Base-by-base conservation (phyloP, 106 monocot species). In the Phalaenopsis aphrodite region DNA sequence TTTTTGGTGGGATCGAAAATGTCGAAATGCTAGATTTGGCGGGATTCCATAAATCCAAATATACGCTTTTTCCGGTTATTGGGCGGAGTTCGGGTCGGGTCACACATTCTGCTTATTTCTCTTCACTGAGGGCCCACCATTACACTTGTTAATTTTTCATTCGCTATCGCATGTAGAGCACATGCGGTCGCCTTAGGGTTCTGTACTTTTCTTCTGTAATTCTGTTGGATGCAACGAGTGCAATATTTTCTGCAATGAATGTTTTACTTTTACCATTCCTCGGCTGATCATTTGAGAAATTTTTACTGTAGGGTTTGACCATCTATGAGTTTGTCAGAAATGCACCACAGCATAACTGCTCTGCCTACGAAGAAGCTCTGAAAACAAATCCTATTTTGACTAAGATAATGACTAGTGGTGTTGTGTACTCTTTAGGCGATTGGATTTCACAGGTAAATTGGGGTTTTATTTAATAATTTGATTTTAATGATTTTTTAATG, bases 391-490 rank as follows among this genome's bases (percentile, higher is more conserved):
- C 96, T 75, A 90, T 97, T 75, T 85, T 97, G 3, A 88, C 96
- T 42, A 97, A 97, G 82, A 97, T 97, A 94, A 88, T 97, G 96
- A 97, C 94, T 45, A 94, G 96, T 79, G 96, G 96, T 15, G 83
- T 97, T 10, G 96, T 97, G 72, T 97, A 97, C 79, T 94, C 94
- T 65, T 10, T 97, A 56, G 96, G 96, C 37, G 96, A 97, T 74
- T 97, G 96, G 96, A 97, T 97, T 80, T 91, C 96, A 10, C 96
- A 94, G 94, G 96, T 92, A 55, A 42, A 78, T 75, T 38, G 41
- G 76, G 48, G 80, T 79, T 8, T 55, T 67, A 23, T 21, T 76
- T 19, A 47, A 48, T 65, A 2, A 14, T 43, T 12, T 8, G 17
- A 55, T 8, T n/a, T 55, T 9, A 49, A 75, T 37, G 41, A 15